A percentile compares a stretch with the other conserved stretches of the same genome.
Evolutionary conservation across 2,329 filamentous ascomycete species (phyloP).

Genomic region (Elsinoe necatrix): DNA sequence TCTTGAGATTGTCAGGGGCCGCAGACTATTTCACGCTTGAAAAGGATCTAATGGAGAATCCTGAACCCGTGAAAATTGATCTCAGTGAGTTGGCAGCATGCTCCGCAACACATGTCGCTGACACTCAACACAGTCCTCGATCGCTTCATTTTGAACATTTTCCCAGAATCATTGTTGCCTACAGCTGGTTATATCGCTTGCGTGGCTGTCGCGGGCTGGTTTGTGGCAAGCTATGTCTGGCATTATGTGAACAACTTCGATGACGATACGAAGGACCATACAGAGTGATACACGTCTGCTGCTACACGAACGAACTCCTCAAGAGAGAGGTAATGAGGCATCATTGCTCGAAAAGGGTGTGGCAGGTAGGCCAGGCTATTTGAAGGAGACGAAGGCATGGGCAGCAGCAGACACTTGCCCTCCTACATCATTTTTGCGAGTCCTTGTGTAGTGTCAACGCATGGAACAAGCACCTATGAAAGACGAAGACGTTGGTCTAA

Average conservation of each 20-base stretch:
- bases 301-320: neutral
- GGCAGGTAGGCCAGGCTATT: too few relatives aligned
- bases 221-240: slow-evolving; percentile 41
- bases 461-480: too few relatives aligned
- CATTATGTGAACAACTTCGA: slow-evolving; percentile 18
- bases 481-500: too few relatives aligned
- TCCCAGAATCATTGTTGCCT: slow-evolving; percentile 69
- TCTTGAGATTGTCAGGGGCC: slow-evolving; percentile 65
- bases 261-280: neutral
- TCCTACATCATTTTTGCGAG: too few relatives aligned
- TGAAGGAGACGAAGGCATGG: too few relatives aligned
- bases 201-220: slow-evolving; percentile 49
- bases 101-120: neutral
- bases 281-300: neutral
- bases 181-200: slow-evolving; percentile 60
- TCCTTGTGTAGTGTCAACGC: too few relatives aligned
- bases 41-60: slow-evolving; percentile 61
- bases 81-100: slow-evolving; percentile 37
- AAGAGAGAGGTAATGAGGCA: neutral
- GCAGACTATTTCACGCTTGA: slow-evolving; percentile 81
- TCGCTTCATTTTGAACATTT: slow-evolving; percentile 68
- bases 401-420: too few relatives aligned
- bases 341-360: too few relatives aligned
- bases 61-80: slow-evolving; percentile 69
- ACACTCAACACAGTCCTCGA: slow-evolving; percentile 55